Conservation (phyloP, 768 basidiomycete genomes). For the Hericium rajendrae region DNA sequence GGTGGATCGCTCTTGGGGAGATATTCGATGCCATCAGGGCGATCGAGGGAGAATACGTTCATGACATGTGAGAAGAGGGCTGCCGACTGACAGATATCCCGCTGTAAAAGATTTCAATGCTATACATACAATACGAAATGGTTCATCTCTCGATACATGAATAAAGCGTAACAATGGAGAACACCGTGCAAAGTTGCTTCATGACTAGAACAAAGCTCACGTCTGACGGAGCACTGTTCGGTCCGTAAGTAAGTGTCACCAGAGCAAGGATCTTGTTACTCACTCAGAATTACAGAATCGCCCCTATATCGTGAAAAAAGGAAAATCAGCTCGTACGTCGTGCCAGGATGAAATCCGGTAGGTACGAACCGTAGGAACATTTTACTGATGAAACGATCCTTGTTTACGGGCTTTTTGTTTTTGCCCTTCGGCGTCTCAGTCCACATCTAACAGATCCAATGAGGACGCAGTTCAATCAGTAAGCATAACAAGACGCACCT, state of each 20-base stretch:
- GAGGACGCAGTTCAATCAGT: background rate
- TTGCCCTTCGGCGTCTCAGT: slow-evolving; percentile 96
- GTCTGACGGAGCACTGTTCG: slow-evolving; percentile 63
- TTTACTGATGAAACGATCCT: slow-evolving; percentile 98
- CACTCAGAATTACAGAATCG: slow-evolving; percentile 95
- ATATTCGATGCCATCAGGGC: slow-evolving; percentile 43
- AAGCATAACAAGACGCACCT: slow-evolving; percentile 35
- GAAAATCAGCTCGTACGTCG: slow-evolving; percentile 5
- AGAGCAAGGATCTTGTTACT: slow-evolving; percentile 25
- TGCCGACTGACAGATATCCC: slow-evolving; percentile 3
- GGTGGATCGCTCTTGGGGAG: slow-evolving; percentile 47
- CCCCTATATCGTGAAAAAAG: slow-evolving; percentile 42
- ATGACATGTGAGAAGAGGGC: background rate
- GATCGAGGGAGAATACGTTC: slow-evolving; percentile 27
- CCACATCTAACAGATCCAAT: slow-evolving; percentile 72
- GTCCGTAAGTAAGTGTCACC: slow-evolving; percentile 24
- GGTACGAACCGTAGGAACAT: slow-evolving; percentile 78
- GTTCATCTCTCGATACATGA: no score
- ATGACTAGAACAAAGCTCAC: slow-evolving; percentile 4
- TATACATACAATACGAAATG: background rate
- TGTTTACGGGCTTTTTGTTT: slow-evolving; percentile 98
- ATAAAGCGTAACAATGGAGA: background rate
- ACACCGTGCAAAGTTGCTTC: no score
- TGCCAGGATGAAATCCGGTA: slow-evolving; percentile 14
- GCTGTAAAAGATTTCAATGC: background rate